Evolutionary conservation across 2,329 filamentous ascomycete species (phyloP).

Genomic region (Beauveria varroae): DNA sequence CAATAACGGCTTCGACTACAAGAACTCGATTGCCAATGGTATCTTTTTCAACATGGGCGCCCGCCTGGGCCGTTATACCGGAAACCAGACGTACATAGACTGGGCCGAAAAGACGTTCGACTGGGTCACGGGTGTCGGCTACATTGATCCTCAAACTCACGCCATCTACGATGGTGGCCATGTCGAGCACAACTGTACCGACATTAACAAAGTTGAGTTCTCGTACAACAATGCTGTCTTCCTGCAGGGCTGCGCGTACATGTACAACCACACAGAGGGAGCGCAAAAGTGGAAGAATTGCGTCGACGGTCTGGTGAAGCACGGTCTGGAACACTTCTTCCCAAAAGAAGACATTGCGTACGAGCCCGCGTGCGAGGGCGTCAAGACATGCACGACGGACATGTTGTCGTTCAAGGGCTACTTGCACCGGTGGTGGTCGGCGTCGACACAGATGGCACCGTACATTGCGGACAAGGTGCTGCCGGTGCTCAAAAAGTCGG

Average conservation of each 20-base stretch:
- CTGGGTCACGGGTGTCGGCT: slow-evolving; percentile 48
- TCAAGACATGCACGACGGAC: slow-evolving; percentile 51
- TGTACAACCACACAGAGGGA: slow-evolving; percentile 50
- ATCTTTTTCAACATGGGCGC: slow-evolving; percentile 60
- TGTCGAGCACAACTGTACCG: slow-evolving; percentile 44
- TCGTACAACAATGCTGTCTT: slow-evolving; percentile 54
- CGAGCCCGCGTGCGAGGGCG: slow-evolving; percentile 53
- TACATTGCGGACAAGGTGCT: slow-evolving; percentile 42
- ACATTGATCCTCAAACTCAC: slow-evolving; percentile 52
- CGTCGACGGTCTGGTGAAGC: slow-evolving; percentile 32
- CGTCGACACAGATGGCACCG: slow-evolving; percentile 46
- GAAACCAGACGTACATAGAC: slow-evolving; percentile 55
- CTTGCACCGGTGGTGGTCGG: slow-evolving; percentile 48
- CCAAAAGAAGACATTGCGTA: slow-evolving; percentile 44
- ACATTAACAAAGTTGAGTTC: slow-evolving; percentile 49
- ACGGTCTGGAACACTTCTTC: slow-evolving; percentile 43
- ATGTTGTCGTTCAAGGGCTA: slow-evolving; percentile 58
- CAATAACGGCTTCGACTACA: slow-evolving; percentile 72
- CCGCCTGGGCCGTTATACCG: slow-evolving; percentile 63
- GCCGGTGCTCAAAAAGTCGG: slow-evolving; percentile 43
- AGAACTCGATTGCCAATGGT: slow-evolving; percentile 55
- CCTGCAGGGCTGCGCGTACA: slow-evolving; percentile 50
- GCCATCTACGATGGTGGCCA: slow-evolving; percentile 54
- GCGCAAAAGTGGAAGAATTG: slow-evolving; percentile 42
- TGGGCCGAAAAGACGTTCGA: slow-evolving; percentile 59